A percentile compares a stretch with the other conserved stretches of the same genome.
Evolutionary conservation across 2,329 filamentous ascomycete species (phyloP).

Genomic region (Penicillium palitans): DNA sequence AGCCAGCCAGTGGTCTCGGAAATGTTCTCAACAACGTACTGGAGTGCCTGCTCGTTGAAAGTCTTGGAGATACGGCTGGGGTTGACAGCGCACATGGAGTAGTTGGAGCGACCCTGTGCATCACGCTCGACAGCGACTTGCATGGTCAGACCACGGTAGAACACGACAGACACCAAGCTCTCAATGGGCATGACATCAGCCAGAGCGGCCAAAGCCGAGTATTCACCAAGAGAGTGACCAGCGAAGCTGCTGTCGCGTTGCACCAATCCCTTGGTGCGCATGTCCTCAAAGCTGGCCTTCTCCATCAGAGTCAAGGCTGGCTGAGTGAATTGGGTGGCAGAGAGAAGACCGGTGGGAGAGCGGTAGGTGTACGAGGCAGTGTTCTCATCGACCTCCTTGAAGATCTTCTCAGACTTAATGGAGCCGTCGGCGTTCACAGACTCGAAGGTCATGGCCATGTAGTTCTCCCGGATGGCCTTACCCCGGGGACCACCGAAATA

Average conservation of each 20-base stretch:
- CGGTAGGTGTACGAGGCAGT: constrained; percentile 97
- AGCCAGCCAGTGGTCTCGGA: constrained; percentile 92
- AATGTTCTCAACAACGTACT: constrained; percentile 96
- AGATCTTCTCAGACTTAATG: constrained; percentile 98
- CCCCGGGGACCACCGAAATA: constrained; percentile 96
- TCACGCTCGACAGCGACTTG: constrained; percentile 13
- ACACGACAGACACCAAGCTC: constrained; percentile 94
- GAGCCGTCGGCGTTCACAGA: constrained; percentile 88
- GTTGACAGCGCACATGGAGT: constrained; percentile 96
- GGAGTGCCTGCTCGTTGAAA: constrained; percentile 95
- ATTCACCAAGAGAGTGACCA: constrained; percentile 96
- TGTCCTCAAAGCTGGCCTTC: constrained; percentile 99
- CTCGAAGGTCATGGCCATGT: constrained; percentile 99
- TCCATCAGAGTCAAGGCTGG: constrained; percentile 98
- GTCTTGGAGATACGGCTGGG: constrained; percentile 97
- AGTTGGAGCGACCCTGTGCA: constrained; percentile 13
- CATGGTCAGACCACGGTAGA: constrained; percentile 71
- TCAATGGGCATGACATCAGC: constrained; percentile 99
- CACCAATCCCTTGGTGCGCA: constrained; percentile 95
- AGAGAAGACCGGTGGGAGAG: constrained; percentile 90
- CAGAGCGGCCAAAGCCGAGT: constrained; percentile 91
- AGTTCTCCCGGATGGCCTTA: constrained; percentile 97
- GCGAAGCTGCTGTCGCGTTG: constrained; percentile 96
- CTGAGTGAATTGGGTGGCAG: constrained; percentile 97
- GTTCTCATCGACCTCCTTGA: constrained; percentile 93